A percentile compares a stretch with the other conserved stretches of the same genome.
Conservation (phyloP, 129 eudicot species). For the Escallonia rubra region DNA sequence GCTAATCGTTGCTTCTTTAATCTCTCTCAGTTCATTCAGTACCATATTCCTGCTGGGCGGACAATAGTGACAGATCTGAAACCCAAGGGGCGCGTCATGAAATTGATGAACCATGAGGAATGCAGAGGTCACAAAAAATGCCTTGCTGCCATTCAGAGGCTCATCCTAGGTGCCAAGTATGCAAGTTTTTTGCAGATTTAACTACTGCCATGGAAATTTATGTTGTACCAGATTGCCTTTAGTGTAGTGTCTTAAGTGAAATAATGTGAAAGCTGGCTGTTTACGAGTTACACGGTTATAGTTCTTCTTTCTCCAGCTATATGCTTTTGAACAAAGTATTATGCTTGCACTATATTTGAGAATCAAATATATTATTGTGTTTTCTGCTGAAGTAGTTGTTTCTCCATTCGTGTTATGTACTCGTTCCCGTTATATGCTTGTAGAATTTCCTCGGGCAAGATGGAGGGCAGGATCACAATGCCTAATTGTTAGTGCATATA, state of each 20-base stretch:
- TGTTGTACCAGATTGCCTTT: not conserved
- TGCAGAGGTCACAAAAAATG: slow-evolving; percentile 53
- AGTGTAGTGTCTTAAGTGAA: not conserved
- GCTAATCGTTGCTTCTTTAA: slow-evolving; percentile 51
- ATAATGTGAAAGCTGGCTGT: not conserved
- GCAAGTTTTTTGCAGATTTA: slow-evolving; percentile 56
- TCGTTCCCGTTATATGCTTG: too few relatives aligned
- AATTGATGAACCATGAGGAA: slow-evolving; percentile 52
- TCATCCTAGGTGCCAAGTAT: slow-evolving; percentile 52
- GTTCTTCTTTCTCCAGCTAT: too few relatives aligned
- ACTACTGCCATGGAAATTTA: not conserved
- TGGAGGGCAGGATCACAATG: too few relatives aligned
- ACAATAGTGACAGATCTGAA: slow-evolving; percentile 42
- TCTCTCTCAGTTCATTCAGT: slow-evolving; percentile 49
- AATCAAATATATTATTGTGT: too few relatives aligned
- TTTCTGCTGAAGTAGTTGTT: too few relatives aligned
- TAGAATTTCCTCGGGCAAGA: too few relatives aligned
- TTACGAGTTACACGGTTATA: too few relatives aligned
- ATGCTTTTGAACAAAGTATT: too few relatives aligned
- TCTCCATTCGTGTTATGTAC: too few relatives aligned
- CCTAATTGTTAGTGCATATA: too few relatives aligned
- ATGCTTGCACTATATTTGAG: too few relatives aligned
- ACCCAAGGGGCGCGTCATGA: slow-evolving; percentile 55
- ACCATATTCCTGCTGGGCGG: slow-evolving; percentile 45
- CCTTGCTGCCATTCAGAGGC: slow-evolving; percentile 50